Evolutionary conservation across 768 basidiomycete species (phyloP).

Genomic region (Suillus brevipes): DNA sequence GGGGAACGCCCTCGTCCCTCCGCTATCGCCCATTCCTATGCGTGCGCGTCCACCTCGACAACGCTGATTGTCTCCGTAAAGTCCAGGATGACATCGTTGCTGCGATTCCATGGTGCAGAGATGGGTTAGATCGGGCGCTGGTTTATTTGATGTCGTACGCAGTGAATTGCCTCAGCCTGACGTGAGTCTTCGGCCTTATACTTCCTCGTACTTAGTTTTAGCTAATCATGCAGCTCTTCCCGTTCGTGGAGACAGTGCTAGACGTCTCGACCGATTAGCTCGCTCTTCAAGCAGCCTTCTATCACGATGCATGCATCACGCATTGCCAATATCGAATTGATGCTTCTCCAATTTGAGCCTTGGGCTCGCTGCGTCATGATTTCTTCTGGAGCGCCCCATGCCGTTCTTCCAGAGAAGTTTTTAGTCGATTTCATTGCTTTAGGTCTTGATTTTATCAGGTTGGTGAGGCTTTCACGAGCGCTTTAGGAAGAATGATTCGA

Average conservation of each 20-base stretch:
- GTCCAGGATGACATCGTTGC: constrained; percentile 30
- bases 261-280: constrained; percentile 21
- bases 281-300: constrained; percentile 23
- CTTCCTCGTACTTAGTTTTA: background rate
- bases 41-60: constrained; percentile 21
- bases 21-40: constrained; percentile 29
- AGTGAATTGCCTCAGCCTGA: constrained; percentile 35
- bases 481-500: constrained; percentile 34
- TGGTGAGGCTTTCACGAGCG: constrained; percentile 41
- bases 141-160: constrained; percentile 28
- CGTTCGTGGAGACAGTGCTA: constrained; percentile 28
- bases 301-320: constrained; percentile 14
- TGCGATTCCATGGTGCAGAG: constrained; percentile 29
- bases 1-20: constrained; percentile 25
- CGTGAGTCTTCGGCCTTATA: constrained; percentile 18
- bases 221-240: constrained; percentile 19
- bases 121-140: constrained; percentile 27
- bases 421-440: constrained; percentile 36
- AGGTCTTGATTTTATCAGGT: constrained; percentile 49
- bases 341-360: constrained; percentile 27
- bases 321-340: constrained; percentile 19
- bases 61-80: constrained; percentile 18
- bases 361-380: constrained; percentile 20
- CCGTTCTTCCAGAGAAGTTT: background rate
- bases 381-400: constrained; percentile 10